Evolutionary conservation across 2,329 filamentous ascomycete genomes (phyloP).

Genomic region (Trichoderma lentiforme): DNA sequence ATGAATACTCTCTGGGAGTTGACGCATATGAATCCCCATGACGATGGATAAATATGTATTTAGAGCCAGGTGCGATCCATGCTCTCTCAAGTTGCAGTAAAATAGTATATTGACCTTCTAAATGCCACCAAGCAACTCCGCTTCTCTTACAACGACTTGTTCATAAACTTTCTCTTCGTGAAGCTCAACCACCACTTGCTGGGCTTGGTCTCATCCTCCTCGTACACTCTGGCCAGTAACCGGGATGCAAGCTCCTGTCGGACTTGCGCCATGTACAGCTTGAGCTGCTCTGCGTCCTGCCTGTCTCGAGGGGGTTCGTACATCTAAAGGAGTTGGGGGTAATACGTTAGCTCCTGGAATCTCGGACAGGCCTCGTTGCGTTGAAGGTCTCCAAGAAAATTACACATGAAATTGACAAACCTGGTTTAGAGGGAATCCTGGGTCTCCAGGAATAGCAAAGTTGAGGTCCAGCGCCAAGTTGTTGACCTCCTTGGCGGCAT

Average conservation of each 20-base stretch:
- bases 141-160: slow-evolving; percentile 68
- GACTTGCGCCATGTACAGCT: slow-evolving; percentile 88
- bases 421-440: slow-evolving; percentile 90
- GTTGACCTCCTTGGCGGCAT: slow-evolving; percentile 70
- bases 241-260: slow-evolving; percentile 84
- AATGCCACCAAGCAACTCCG: background rate
- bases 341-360: background rate
- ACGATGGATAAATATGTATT: background rate
- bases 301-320: slow-evolving; percentile 86
- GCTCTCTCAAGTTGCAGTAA: background rate
- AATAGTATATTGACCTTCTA: slow-evolving; percentile 4
- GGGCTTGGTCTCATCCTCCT: slow-evolving; percentile 69
- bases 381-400: background rate
- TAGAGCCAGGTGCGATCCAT: background rate
- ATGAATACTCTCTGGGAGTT: background rate
- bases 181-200: slow-evolving; percentile 98
- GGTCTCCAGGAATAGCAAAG: slow-evolving; percentile 92
- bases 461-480: slow-evolving; percentile 89
- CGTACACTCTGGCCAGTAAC: slow-evolving; percentile 82
- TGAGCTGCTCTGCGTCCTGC: slow-evolving; percentile 83
- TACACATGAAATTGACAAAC: slow-evolving; percentile 35
- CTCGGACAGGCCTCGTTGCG: background rate
- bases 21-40: background rate
- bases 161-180: slow-evolving; percentile 99
- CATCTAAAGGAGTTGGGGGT: slow-evolving; percentile 49